Conservation (phyloP, 2,329 filamentous ascomycete species). For the Neoscytalidium dimidiatum region DNA sequence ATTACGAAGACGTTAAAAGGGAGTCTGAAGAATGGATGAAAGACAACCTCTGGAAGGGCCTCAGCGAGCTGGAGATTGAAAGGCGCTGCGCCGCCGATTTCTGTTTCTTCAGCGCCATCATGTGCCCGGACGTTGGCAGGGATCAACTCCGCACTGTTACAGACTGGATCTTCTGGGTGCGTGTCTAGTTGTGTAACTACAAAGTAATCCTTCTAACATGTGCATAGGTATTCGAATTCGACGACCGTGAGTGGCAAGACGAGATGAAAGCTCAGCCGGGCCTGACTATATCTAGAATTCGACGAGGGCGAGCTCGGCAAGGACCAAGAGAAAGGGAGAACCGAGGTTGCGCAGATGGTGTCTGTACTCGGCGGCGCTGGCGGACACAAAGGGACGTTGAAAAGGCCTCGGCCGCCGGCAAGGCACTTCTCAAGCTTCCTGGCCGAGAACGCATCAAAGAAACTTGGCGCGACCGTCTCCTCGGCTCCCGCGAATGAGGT, state of each 20-base stretch:
- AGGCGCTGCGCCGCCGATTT: slow-evolving; percentile 18
- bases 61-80: slow-evolving; percentile 10
- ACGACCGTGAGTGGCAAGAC: slow-evolving; percentile 6
- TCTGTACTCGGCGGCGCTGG: neutral
- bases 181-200: neutral
- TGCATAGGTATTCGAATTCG: slow-evolving; percentile 19
- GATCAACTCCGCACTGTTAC: slow-evolving; percentile 15
- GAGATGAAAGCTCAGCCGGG: neutral
- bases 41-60: slow-evolving; percentile 4
- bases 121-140: slow-evolving; percentile 14
- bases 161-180: slow-evolving; percentile 20
- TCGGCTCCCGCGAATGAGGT: neutral
- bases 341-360: slow-evolving; percentile 14
- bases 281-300: slow-evolving; percentile 14
- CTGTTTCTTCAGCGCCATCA: slow-evolving; percentile 18
- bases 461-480: neutral
- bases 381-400: neutral
- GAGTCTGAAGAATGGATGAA: slow-evolving; percentile 20
- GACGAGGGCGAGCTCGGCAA: slow-evolving; percentile 17
- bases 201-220: neutral
- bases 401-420: neutral
- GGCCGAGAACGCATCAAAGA: neutral
- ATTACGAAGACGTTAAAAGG: slow-evolving; percentile 15
- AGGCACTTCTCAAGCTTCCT: slow-evolving; percentile 1
- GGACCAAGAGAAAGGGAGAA: slow-evolving; percentile 15